phyloP scores from a whole-genome alignment of 2,329 filamentous ascomycete species.

The Hymenoscyphus linearis region DNA sequence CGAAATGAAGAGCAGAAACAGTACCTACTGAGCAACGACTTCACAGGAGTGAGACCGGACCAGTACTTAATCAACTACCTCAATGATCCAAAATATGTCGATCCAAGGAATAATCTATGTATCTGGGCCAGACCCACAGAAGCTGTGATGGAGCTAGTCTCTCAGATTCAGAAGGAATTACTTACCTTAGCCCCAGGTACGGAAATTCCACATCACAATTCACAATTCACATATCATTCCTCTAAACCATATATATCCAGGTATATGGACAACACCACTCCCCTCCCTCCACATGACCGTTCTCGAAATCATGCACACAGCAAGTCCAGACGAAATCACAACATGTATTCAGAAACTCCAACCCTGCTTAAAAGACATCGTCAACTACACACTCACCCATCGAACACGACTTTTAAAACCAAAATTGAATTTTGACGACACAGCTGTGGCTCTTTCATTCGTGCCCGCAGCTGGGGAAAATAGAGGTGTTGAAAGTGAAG shows the following conservation, averaged over 20 bases:
- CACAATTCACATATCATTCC: too few species aligned
- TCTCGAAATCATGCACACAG: neutral
- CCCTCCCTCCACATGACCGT: neutral
- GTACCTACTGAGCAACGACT: neutral
- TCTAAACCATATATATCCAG: neutral
- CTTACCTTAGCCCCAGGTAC: neutral
- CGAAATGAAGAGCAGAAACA: neutral
- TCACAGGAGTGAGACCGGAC: neutral
- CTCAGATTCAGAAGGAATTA: neutral
- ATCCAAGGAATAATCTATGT: slow-evolving; percentile 1
- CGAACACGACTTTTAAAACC: neutral
- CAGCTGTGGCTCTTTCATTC: neutral
- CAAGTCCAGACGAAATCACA: neutral
- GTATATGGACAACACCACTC: neutral
- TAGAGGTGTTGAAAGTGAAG: neutral
- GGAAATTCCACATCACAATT: neutral
- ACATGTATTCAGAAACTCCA: neutral
- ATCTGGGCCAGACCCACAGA: neutral
- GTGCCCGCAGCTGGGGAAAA: neutral
- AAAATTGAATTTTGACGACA: neutral
- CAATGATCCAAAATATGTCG: neutral
- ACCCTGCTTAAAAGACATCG: neutral
- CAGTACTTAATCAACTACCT: neutral
- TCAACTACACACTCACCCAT: neutral
- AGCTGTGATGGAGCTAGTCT: neutral